Base-by-base conservation (phyloP, 2,329 filamentous ascomycete species). In the Calonectria hawksworthii region DNA sequence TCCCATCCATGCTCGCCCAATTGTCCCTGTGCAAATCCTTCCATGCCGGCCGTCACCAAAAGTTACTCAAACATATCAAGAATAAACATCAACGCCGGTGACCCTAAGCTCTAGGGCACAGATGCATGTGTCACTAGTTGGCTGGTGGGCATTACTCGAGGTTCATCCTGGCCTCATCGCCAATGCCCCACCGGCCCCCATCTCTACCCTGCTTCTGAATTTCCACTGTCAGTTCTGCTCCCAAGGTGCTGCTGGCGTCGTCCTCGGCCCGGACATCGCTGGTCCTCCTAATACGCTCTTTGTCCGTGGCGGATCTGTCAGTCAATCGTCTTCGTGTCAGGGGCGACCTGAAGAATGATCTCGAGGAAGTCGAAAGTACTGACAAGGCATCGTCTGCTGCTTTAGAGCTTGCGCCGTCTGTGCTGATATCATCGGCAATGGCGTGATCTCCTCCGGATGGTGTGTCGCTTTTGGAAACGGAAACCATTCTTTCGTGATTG, bases 81-180 rank as follows among this genome's bases (percentile, higher is more conserved):
- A 72, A 80, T 41, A 51, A 71, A 80, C 83, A 96, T 84, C 71
- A 80, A 79, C 75, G 73, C 79, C 77, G n/a, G 50, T 72, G 51
- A 72, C 70, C 61, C 72, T 68, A 59, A 32, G 52, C 23, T 34
- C 18, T 36, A 66, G 74, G 41, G 70, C 56, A 73, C 59, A 41
- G 65, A 52, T 68, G 56, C 36, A 50, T 26, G 26, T 28, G 63
- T 54, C 50, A 32, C 52, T n/a, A 51, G 30, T 70, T 38, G 18
- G 54, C 70, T 70, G 71, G n/a, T 28, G 18, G 50, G 26, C 32
- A 61, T 80, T 74, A 81, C 73, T 96, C 95, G 78, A 98, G 86
- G 38, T 92, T 94, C 94, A 98, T 97, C 80, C 93, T 90, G 30
- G 94, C 92, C 82, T 98, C 95, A 83, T 98, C 96, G 1, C 94